Base-by-base conservation (phyloP, 2,329 filamentous ascomycete species). In the Raffaelea albimanens region DNA sequence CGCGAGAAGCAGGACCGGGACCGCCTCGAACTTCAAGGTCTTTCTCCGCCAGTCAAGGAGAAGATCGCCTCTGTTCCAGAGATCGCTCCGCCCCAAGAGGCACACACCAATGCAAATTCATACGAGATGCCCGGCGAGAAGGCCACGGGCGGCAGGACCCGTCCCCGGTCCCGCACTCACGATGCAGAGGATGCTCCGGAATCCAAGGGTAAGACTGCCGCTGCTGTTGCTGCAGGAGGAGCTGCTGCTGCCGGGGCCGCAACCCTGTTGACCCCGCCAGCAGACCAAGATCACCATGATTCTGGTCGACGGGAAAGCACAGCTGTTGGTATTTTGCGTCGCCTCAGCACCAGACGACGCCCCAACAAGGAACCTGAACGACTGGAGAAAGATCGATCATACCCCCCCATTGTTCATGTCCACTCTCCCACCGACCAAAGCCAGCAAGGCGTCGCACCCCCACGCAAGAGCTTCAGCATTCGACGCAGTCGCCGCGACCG, bases 111-210 rank as follows among this genome's bases (percentile, higher is more conserved):
- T 58, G 73, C 85, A 21, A 78, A 82, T 2, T 70, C 85, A 2
- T 95, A 93, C 60, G 90, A 96, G 62, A 84, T 95, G 75, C 82
- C 87, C 0, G 90, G 90, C 18, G 89, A 95, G 65, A 90, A 83
- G 60, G 83, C 87, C 11, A 93, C 87, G 1, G 87, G 89, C 40
- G 87, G 87, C 40, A 76, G 91, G 50, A 83, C 87, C 31, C 77
- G 93, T 44, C 88, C 90, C 8, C 78, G 93, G 43, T 89, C 93
- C 33, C 78, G 93, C 54, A 97, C 93, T 0, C 91, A 97, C 59
- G 93, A 91, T 16, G 93, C 97, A 64, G 91, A 97, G 53, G 93
- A 98, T 49, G 76, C 87, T 11, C 76, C 82, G 1, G 87, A 95
- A 43, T 10, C 22, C 21, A 75, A 75, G 8, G 68, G 85, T 61